Evolutionary conservation across 192 early-diverging fungal genomes (phyloP).

Genomic region (Irineochytrium annulatum): DNA sequence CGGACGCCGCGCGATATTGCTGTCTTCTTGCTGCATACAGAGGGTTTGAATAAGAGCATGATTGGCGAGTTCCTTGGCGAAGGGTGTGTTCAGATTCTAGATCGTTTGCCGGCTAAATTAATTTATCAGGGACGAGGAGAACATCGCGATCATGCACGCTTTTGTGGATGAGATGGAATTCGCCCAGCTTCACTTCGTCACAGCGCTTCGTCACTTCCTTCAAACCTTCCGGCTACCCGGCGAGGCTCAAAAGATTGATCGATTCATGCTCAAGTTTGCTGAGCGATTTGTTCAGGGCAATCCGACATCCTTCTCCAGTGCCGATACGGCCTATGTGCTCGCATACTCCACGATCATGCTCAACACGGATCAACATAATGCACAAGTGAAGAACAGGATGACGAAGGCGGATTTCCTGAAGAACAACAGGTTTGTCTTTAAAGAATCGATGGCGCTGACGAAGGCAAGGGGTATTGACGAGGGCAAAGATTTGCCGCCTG

Average conservation of each 20-base stretch:
- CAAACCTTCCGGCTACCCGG: constrained; percentile 90
- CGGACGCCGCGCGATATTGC: constrained; percentile 72
- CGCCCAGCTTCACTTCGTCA: constrained; percentile 62
- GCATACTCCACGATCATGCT: constrained; percentile 92
- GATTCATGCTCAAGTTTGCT: constrained; percentile 97
- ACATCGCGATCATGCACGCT: constrained; percentile 95
- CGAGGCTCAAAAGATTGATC: constrained; percentile 93
- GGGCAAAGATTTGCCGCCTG: constrained; percentile 68
- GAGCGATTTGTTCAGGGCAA: constrained; percentile 85
- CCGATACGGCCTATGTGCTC: constrained; percentile 89
- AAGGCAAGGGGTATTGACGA: constrained; percentile 74
- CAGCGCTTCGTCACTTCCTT: constrained; percentile 76
- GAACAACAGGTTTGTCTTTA: constrained; percentile 62
- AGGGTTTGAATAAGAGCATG: constrained; percentile 81
- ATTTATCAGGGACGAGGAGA: constrained; percentile 65
- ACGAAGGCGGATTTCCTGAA: constrained; percentile 78
- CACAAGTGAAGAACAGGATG: constrained; percentile 84
- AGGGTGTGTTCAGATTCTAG: constrained; percentile 46
- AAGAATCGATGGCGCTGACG: neutral
- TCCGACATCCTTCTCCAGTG: constrained; percentile 76
- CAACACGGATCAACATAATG: constrained; percentile 89
- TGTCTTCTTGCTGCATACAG: constrained; percentile 66
- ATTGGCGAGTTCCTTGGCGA: constrained; percentile 94
- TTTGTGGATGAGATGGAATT: constrained; percentile 92
- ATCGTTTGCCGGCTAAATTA: constrained; percentile 9